Percentiles rank a stretch among this genome's conserved stretches.
Evolutionary conservation across 129 eudicot genomes (phyloP).

Genomic region (Flaveria ramosissima): DNA sequence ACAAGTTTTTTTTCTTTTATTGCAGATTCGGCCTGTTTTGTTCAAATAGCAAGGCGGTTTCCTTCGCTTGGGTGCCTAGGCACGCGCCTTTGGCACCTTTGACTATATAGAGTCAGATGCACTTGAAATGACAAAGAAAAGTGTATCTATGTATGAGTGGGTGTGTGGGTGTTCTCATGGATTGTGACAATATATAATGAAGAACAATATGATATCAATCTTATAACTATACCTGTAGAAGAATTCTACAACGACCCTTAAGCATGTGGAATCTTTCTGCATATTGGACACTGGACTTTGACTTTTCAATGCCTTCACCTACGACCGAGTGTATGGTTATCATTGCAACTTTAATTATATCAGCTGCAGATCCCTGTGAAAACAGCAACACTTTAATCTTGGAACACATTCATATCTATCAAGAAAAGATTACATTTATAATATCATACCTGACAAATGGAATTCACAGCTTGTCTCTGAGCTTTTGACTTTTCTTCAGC

Average conservation of each 20-base stretch:
- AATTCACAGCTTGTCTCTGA: constrained; percentile 97
- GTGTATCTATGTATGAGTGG: too few relatives aligned
- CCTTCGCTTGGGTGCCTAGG: too few relatives aligned
- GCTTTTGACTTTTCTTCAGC: constrained; percentile 92
- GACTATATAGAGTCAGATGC: not conserved
- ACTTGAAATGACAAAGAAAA: not conserved
- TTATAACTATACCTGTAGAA: constrained; percentile 66
- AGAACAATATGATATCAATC: constrained; percentile 1
- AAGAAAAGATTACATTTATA: not conserved
- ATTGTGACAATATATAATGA: not conserved
- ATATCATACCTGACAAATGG: constrained; percentile 82
- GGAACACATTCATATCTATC: constrained; percentile 1
- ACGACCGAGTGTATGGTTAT: constrained; percentile 65
- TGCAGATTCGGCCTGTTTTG: too few relatives aligned
- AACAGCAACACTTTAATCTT: constrained; percentile 16
- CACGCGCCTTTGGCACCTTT: too few relatives aligned
- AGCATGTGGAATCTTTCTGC: constrained; percentile 63
- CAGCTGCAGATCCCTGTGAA: constrained; percentile 95
- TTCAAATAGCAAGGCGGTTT: too few relatives aligned
- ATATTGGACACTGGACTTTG: constrained; percentile 36
- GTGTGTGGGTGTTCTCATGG: not conserved
- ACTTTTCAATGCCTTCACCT: constrained; percentile 47
- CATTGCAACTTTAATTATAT: constrained; percentile 91
- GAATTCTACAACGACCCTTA: constrained; percentile 84
- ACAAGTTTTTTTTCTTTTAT: too few relatives aligned